A percentile compares a stretch with the other conserved stretches of the same genome.
These are phyloP conservation scores for Linum tenue DNA, from an alignment of 345 rosid species.

Conservation along the genomic window DNA sequence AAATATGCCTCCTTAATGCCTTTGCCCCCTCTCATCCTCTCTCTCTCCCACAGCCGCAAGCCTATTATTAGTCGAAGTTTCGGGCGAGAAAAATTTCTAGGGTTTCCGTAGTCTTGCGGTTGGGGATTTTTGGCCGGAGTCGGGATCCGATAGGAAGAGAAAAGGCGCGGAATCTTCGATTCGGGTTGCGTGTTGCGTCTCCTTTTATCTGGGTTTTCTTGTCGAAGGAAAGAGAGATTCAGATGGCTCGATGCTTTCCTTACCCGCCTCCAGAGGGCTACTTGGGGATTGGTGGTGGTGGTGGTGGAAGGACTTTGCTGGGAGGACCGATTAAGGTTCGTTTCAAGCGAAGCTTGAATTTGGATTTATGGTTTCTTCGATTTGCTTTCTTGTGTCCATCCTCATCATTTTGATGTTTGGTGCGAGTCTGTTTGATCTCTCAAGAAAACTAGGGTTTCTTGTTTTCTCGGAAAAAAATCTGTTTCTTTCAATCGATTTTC, in stretches of 20 bases:
- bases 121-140: not conserved
- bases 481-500: not conserved
- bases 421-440: not conserved
- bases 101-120: not conserved
- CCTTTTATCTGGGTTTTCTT: not conserved
- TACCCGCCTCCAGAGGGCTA: conserved; percentile 25
- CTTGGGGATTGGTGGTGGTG: conserved; percentile 27
- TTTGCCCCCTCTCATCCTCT: not conserved
- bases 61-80: not conserved
- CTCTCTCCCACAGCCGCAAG: not conserved
- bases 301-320: conserved; percentile 23
- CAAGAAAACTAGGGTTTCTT: not conserved
- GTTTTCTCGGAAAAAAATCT: not conserved
- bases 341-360: conserved; percentile 21
- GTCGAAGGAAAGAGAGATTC: not conserved
- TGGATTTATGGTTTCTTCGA: not conserved
- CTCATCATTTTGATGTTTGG: conserved; percentile 26
- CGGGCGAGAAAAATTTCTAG: not conserved
- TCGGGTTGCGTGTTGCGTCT: not conserved
- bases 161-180: not conserved
- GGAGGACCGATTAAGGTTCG: conserved; percentile 59
- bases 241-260: conserved; percentile 53
- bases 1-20: not conserved
- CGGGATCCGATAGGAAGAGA: not conserved
- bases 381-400: conserved; percentile 27